Conservation (phyloP, 1,139 yeast genomes). For the Pichia sp. region DNA sequence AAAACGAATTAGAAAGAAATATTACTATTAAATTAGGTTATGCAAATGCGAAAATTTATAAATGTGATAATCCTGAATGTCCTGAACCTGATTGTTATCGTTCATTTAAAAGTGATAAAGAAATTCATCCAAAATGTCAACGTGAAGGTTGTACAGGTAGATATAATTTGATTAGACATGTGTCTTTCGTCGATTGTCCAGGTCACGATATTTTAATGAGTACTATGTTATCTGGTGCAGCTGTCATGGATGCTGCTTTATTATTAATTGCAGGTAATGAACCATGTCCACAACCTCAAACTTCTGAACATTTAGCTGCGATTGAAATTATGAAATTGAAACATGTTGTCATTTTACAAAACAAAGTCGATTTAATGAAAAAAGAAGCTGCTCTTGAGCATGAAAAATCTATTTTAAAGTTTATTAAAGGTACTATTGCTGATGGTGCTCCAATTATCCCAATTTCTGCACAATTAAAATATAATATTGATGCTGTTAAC, state of each 20-base stretch:
- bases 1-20: constrained; percentile 97
- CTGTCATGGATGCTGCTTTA: constrained; percentile 99
- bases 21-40: constrained; percentile 98
- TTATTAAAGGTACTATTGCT: constrained; percentile 96
- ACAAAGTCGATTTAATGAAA: constrained; percentile 97
- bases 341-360: constrained; percentile 93
- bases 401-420: constrained; percentile 83
- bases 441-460: constrained; percentile 99
- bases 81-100: constrained; percentile 95
- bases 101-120: constrained; percentile 92
- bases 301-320: constrained; percentile 98
- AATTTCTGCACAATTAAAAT: constrained; percentile 96
- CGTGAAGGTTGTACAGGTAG: constrained; percentile 80
- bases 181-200: constrained; percentile 98
- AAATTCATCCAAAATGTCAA: constrained; percentile 87
- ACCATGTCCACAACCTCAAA: constrained; percentile 99
- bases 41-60: constrained; percentile 97
- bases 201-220: constrained; percentile 99
- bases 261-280: constrained; percentile 96
- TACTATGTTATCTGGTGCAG: constrained; percentile 99
- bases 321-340: constrained; percentile 98
- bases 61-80: constrained; percentile 79
- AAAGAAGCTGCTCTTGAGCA: constrained; percentile 96
- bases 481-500: constrained; percentile 97
- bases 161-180: constrained; percentile 88